A percentile compares a stretch with the other conserved stretches of the same genome.
Evolutionary conservation across 345 rosid genomes (phyloP).

Genomic region (Dovyalis caffra): DNA sequence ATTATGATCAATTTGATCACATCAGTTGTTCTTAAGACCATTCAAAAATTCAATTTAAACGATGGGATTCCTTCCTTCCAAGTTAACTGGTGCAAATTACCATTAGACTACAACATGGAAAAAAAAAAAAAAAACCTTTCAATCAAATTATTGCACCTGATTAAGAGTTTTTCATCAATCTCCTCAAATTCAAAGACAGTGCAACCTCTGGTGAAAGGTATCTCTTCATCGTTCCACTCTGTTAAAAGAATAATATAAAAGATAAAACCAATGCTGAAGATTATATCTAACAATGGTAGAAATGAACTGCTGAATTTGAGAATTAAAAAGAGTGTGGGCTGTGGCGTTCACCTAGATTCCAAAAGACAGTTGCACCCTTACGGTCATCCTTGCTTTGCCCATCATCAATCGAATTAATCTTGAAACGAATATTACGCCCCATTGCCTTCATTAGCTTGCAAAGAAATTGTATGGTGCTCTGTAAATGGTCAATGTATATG

Average conservation of each 20-base stretch:
- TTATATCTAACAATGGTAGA: background rate
- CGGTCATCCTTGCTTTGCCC: background rate
- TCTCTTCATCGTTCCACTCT: background rate
- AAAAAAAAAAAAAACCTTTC: background rate
- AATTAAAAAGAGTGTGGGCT: background rate
- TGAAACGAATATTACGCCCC: background rate
- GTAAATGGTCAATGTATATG: background rate
- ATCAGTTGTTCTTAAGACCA: background rate
- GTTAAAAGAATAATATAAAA: background rate
- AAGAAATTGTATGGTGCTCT: background rate
- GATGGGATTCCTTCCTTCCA: background rate
- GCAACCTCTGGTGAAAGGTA: background rate
- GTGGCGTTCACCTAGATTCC: background rate
- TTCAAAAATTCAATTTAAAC: background rate
- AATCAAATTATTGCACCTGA: background rate
- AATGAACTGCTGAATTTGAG: background rate
- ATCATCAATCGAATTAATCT: background rate
- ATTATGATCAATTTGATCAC: background rate
- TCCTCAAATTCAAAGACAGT: background rate
- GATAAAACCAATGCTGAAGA: background rate
- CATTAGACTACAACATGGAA: background rate
- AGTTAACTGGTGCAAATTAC: background rate
- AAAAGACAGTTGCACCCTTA: background rate
- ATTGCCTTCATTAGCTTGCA: background rate
- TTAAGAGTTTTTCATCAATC: background rate